Percentiles rank a stretch among this genome's conserved stretches.
Conservation (phyloP, 352 stramenopile species). For the Phytophthora pini region DNA sequence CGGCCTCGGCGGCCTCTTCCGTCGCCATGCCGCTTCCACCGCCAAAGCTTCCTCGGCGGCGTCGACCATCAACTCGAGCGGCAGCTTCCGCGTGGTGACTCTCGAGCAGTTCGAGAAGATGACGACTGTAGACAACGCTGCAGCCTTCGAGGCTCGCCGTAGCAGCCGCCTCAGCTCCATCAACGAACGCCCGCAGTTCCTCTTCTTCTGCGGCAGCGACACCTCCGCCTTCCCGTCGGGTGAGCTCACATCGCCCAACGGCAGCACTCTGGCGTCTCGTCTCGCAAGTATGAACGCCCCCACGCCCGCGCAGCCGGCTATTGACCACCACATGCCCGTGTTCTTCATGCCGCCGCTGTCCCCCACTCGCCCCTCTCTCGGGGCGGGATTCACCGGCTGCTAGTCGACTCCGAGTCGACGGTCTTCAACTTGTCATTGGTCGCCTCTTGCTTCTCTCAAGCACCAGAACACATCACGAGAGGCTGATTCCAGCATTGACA, state of each 20-base stretch:
- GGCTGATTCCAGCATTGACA: conserved; percentile 1
- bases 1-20: conserved; percentile 67
- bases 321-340: conserved; percentile 76
- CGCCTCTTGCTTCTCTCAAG: conserved; percentile 28
- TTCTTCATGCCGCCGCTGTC: conserved; percentile 63
- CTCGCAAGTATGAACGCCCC: conserved; percentile 35
- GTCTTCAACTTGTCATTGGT: conserved; percentile 21
- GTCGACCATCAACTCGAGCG: conserved; percentile 10
- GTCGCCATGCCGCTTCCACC: conserved; percentile 20
- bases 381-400: conserved; percentile 30
- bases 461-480: conserved; percentile 34
- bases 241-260: conserved; percentile 26
- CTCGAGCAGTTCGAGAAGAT: conserved; percentile 48
- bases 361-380: conserved; percentile 20
- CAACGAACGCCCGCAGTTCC: conserved; percentile 64
- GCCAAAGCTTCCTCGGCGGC: conserved; percentile 1
- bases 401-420: conserved; percentile 33
- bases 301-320: conserved; percentile 40
- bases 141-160: conserved; percentile 31
- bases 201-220: conserved; percentile 83
- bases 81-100: conserved; percentile 45
- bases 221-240: conserved; percentile 35
- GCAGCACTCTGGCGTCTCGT: conserved; percentile 29
- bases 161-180: conserved; percentile 50
- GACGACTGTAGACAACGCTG: conserved; percentile 25